Conservation (phyloP, 495 filamentous ascomycete genomes). For the Cryomyces minteri region DNA sequence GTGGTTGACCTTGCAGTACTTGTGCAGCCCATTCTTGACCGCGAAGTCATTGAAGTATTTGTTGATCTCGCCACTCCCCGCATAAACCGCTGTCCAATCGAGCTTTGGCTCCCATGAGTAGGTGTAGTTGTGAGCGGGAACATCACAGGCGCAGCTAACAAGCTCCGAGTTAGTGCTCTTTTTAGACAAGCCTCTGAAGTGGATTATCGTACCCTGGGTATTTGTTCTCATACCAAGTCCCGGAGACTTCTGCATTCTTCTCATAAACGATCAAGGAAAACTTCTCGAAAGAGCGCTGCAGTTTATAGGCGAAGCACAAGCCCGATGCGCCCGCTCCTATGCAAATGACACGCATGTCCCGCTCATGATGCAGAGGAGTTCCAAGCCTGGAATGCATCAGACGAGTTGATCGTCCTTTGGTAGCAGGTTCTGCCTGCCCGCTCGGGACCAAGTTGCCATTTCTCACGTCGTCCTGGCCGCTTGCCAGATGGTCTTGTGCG, state of each 20-base stretch:
- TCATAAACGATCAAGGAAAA: conserved; percentile 10
- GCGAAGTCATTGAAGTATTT: conserved; percentile 9
- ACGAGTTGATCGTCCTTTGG: no score
- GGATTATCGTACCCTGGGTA: conserved; percentile 16
- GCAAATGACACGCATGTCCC: conserved; percentile 14
- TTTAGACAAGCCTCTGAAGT: neutral
- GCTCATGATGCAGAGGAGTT: neutral
- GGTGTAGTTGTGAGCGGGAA: conserved; percentile 12
- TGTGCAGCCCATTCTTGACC: conserved; percentile 6
- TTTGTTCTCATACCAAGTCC: conserved; percentile 17
- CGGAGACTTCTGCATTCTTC: conserved; percentile 11
- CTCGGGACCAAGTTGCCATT: no score
- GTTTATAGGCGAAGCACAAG: conserved; percentile 14
- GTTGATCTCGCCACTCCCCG: conserved; percentile 8
- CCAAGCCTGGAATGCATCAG: no score
- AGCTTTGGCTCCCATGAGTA: conserved; percentile 13
- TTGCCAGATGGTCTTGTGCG: no score
- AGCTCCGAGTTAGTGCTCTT: neutral
- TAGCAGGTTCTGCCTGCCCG: no score
- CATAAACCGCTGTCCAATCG: conserved; percentile 9
- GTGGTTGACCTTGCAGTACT: conserved; percentile 4
- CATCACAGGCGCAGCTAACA: conserved; percentile 8
- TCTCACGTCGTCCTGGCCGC: no score
- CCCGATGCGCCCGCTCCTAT: conserved; percentile 15
- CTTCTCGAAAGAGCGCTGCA: conserved; percentile 11